phyloP scores from a whole-genome alignment of 164 flowering plant genomes.

The Chimonanthus salicifolius region DNA sequence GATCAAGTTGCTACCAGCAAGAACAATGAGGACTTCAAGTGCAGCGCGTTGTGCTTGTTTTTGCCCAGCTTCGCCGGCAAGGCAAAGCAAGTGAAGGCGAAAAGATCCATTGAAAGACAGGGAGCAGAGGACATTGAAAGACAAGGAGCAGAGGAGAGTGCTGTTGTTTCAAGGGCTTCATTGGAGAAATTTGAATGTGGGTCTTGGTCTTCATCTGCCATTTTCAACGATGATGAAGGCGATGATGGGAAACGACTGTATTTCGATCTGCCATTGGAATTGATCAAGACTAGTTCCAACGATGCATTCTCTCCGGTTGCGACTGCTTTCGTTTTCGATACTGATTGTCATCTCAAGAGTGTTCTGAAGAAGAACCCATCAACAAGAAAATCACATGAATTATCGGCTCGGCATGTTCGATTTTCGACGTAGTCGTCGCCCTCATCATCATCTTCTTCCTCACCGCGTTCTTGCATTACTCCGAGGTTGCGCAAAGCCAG shows the following conservation, averaged over 20 bases:
- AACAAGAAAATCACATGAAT: conserved; percentile 24
- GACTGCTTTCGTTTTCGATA: conserved; percentile 50
- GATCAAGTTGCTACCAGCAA: background rate
- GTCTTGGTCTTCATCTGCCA: conserved; percentile 54
- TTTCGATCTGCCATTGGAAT: conserved; percentile 57
- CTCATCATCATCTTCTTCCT: conserved; percentile 11
- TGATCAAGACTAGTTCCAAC: conserved; percentile 33
- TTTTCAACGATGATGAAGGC: conserved; percentile 16
- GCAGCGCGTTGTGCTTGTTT: conserved; percentile 58
- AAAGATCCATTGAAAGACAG: conserved; percentile 10
- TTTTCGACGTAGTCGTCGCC: conserved; percentile 45
- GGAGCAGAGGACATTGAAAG: background rate
- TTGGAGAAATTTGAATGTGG: conserved; percentile 71
- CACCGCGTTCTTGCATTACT: conserved; percentile 47
- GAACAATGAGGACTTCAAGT: conserved; percentile 35
- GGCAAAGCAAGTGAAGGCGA: conserved; percentile 41
- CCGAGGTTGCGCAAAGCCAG: conserved; percentile 67
- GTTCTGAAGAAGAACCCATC: conserved; percentile 37
- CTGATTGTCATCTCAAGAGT: conserved; percentile 31
- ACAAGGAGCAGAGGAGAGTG: conserved; percentile 7
- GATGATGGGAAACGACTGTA: conserved; percentile 7
- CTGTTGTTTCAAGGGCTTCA: conserved; percentile 42
- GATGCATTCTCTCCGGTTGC: conserved; percentile 45
- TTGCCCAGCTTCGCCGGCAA: conserved; percentile 45
- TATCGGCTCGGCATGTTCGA: conserved; percentile 48